phyloP scores from a whole-genome alignment of 495 filamentous ascomycete genomes.

The Penicillium paradoxum region DNA sequence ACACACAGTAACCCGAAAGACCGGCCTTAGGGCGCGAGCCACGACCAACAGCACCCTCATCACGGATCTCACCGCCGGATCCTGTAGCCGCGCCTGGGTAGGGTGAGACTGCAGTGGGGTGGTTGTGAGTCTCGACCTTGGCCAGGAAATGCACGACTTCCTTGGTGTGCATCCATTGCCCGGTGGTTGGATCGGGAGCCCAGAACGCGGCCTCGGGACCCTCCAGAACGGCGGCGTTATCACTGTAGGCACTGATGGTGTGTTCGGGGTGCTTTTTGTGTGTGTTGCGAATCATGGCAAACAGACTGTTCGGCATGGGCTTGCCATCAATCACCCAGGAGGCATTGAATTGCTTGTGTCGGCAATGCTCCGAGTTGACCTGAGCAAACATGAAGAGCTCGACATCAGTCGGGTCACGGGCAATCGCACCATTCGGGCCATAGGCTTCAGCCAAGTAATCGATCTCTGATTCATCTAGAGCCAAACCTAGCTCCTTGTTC shows the following conservation, averaged over 20 bases:
- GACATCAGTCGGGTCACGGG: constrained; percentile 74
- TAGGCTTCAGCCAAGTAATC: constrained; percentile 89
- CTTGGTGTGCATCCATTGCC: constrained; percentile 81
- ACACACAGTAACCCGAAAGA: constrained; percentile 88
- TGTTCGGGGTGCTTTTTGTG: constrained; percentile 70
- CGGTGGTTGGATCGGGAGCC: constrained; percentile 79
- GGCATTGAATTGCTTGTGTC: constrained; percentile 88
- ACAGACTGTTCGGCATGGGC: constrained; percentile 70
- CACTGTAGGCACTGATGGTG: constrained; percentile 92
- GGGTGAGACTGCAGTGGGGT: constrained; percentile 92
- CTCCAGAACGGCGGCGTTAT: constrained; percentile 91
- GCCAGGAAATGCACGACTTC: constrained; percentile 83
- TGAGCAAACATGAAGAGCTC: constrained; percentile 99
- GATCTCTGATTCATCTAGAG: constrained; percentile 82
- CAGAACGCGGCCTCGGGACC: constrained; percentile 71
- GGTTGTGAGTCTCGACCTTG: constrained; percentile 98
- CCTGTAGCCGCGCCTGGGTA: constrained; percentile 83
- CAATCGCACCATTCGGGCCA: constrained; percentile 61
- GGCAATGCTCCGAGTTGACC: constrained; percentile 62
- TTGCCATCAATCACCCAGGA: constrained; percentile 95
- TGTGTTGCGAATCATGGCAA: constrained; percentile 93
- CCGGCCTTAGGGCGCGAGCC: constrained; percentile 93
- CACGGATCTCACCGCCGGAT: constrained; percentile 89
- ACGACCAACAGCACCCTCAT: constrained; percentile 89
- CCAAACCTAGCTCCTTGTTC: constrained; percentile 76